Conservation (phyloP, 179 eudicot genomes). For the Nepenthes alata region DNA sequence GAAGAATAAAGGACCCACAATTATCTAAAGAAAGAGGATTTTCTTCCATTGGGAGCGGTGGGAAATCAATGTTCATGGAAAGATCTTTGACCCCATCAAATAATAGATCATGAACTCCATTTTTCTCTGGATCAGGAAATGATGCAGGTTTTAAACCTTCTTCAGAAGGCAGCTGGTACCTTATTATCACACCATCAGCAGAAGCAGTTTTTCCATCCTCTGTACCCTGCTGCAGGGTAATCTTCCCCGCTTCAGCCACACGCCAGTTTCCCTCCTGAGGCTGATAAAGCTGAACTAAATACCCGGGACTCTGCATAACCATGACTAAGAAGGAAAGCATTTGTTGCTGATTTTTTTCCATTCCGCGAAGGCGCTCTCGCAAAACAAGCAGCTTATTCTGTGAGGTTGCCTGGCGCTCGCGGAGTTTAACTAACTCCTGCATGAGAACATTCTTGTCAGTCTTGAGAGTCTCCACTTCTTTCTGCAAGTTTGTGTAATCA, state of each 20-base stretch:
- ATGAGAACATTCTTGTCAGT: constrained; percentile 21
- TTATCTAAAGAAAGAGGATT: neutral
- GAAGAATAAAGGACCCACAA: constrained; percentile 17
- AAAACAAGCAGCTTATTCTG: constrained; percentile 22
- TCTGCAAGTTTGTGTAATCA: constrained; percentile 16
- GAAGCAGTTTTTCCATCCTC: constrained; percentile 21
- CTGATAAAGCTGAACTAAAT: constrained; percentile 23
- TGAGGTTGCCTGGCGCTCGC: constrained; percentile 22
- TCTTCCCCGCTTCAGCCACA: constrained; percentile 39
- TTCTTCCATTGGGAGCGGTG: constrained; percentile 34
- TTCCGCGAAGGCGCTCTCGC: constrained; percentile 27
- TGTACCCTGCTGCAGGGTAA: constrained; percentile 18
- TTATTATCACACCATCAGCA: constrained; percentile 46
- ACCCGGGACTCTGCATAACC: constrained; percentile 31
- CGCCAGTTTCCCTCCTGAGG: constrained; percentile 34
- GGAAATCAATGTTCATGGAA: constrained; percentile 35
- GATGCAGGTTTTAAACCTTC: constrained; percentile 14
- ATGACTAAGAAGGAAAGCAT: constrained; percentile 30
- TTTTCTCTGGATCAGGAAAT: constrained; percentile 17
- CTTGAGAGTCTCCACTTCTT: constrained; percentile 34
- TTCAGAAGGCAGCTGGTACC: constrained; percentile 40
- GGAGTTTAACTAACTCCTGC: constrained; percentile 27
- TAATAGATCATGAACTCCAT: constrained; percentile 26
- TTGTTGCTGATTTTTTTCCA: constrained; percentile 35
- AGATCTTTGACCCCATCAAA: constrained; percentile 45